phyloP scores from a whole-genome alignment of 2,329 filamentous ascomycete genomes.

The Venturia effusa region DNA sequence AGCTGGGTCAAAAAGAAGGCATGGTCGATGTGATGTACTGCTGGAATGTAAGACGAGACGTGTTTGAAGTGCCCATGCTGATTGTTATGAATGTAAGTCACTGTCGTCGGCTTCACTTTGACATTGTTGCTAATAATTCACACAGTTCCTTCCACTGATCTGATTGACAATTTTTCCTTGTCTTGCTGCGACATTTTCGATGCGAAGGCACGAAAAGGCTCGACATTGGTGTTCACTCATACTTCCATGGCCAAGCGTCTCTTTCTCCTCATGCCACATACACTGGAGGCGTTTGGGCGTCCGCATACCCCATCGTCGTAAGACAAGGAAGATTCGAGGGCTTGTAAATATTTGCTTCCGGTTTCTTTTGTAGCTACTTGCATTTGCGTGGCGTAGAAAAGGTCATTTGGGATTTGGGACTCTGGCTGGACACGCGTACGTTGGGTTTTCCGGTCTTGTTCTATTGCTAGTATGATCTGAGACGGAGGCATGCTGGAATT shows the following conservation, averaged over 20 bases:
- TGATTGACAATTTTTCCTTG: background rate
- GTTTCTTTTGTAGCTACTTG: background rate
- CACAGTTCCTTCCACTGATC: background rate
- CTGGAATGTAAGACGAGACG: slow-evolving; percentile 93
- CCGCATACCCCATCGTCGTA: background rate
- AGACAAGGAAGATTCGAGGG: background rate
- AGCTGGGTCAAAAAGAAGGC: slow-evolving; percentile 69
- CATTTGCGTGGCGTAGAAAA: background rate
- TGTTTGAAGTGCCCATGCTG: slow-evolving; percentile 97
- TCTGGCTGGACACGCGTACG: background rate
- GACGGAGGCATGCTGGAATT: background rate
- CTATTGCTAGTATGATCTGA: background rate
- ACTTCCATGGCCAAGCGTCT: background rate
- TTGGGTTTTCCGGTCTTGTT: background rate
- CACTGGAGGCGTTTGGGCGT: background rate
- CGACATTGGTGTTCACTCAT: background rate
- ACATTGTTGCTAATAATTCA: background rate
- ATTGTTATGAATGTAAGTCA: slow-evolving; percentile 89
- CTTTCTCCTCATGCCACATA: background rate
- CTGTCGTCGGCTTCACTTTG: background rate
- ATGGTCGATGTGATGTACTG: slow-evolving; percentile 93
- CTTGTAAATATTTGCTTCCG: background rate
- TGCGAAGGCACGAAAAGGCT: background rate
- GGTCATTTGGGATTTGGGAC: background rate
- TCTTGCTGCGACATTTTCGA: background rate